Base-by-base conservation (phyloP, 345 rosid species). In the Bruguiera sexangula region DNA sequence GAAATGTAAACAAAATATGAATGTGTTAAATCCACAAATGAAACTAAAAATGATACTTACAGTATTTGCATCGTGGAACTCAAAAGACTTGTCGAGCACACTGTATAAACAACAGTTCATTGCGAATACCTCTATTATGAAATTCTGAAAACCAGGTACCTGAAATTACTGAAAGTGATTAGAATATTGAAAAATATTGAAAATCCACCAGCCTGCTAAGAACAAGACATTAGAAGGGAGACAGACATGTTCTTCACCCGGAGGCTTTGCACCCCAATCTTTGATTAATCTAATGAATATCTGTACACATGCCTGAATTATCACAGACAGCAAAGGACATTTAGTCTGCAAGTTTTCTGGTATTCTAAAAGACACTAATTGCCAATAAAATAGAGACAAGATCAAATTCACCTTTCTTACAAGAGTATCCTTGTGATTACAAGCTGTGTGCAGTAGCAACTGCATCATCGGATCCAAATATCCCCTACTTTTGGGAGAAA, bases 81-180 rank as follows among this genome's bases (percentile, higher is more conserved):
- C 96, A 2, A 95, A 92, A 63, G 99, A 95, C 79, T 82, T 90
- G 75, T 95, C 93, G 31, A 92, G 97, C 57, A 87, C 91, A 36
- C 99, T 95, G 72, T 85, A 79, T 76, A 92, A 75, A 77, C 99
- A 95, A 68, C 99, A 95, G 67, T 90, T 86, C 52, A 80, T 83
- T 24, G 90, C 93, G 82, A 92, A 95, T 54, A 56, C 62, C 75
- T 92, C 96, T 5, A 88, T 87, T 62, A 88, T 80, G 69, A 85
- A 92, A 59, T 81, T 88, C 70, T 71, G 87, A 78, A 95, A 95
- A 73, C 97, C 99, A 37, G 89, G 92, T 58, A 92, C 92, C 97
- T 92, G 80, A 60, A 83, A 30, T 67, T 9, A 71, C 62, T 46
- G 10, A 64, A 67, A 18, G 26, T 62, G 60, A 36, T 72, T 72